phyloP scores from a whole-genome alignment of 768 basidiomycete genomes.

The Stropharia rugosoannulata region DNA sequence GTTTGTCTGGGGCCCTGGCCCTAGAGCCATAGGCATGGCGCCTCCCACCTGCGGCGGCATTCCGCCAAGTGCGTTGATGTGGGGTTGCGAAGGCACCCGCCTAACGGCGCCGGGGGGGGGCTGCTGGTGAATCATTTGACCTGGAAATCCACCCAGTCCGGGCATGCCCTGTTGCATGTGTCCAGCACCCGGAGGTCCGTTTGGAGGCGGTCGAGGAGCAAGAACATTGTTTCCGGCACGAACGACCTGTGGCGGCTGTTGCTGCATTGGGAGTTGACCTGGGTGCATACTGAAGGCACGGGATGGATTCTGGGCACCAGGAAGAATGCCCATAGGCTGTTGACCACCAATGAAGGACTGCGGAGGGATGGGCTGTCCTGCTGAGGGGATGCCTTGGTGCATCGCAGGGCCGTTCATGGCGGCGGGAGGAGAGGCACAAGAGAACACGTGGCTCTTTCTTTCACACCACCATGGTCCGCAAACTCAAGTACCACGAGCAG shows the following conservation, averaged over 20 bases:
- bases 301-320: neutral
- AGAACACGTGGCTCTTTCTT: slow-evolving; percentile 36
- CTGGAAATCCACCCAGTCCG: neutral
- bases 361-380: slow-evolving; percentile 16
- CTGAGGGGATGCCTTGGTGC: slow-evolving; percentile 26
- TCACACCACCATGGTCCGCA: slow-evolving; percentile 67
- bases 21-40: slow-evolving; percentile 39
- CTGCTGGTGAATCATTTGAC: slow-evolving; percentile 23
- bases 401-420: slow-evolving; percentile 14
- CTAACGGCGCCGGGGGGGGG: slow-evolving; percentile 42
- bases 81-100: slow-evolving; percentile 60
- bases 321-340: slow-evolving; percentile 17
- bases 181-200: neutral
- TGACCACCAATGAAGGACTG: slow-evolving; percentile 22
- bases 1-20: slow-evolving; percentile 36
- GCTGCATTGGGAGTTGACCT: neutral
- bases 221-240: neutral
- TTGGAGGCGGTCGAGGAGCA: slow-evolving; percentile 1
- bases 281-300: slow-evolving; percentile 1
- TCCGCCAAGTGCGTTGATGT: slow-evolving; percentile 36
- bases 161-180: neutral
- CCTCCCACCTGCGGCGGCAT: slow-evolving; percentile 34
- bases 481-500: slow-evolving; percentile 96
- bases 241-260: neutral
- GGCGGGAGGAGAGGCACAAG: slow-evolving; percentile 9